These are phyloP conservation scores for Cladosporium colombiae DNA, from an alignment of 2,329 filamentous ascomycete genomes.

Conservation along the genomic window DNA sequence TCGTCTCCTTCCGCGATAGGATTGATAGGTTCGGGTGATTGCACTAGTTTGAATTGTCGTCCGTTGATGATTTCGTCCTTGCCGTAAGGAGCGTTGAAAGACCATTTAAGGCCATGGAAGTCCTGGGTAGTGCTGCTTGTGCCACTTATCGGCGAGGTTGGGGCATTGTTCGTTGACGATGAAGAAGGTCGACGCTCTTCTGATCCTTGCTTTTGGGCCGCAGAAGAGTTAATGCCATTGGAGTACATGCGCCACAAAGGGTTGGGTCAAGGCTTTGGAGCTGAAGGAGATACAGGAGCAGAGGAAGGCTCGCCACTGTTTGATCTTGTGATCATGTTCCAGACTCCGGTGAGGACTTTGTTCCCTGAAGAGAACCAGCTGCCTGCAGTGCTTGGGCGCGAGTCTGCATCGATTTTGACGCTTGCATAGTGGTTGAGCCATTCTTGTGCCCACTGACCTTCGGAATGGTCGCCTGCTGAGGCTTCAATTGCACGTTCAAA, in stretches of 20 bases:
- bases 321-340: not conserved
- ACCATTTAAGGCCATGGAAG: constrained; percentile 10
- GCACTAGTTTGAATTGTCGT: not conserved
- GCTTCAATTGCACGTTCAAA: constrained; percentile 11
- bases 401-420: not conserved
- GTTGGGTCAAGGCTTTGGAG: not conserved
- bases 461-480: not conserved
- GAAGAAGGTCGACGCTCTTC: not conserved
- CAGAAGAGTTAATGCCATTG: not conserved
- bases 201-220: not conserved
- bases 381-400: constrained; percentile 1
- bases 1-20: not conserved
- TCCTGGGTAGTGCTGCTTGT: not conserved
- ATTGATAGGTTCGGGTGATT: constrained; percentile 5
- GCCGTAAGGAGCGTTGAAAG: not conserved
- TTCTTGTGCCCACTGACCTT: constrained; percentile 17
- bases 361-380: constrained; percentile 2
- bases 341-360: constrained; percentile 1
- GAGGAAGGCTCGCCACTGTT: not conserved
- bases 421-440: constrained; percentile 16
- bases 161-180: not conserved
- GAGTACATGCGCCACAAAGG: not conserved
- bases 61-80: constrained; percentile 1
- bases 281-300: not conserved
- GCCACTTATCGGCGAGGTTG: not conserved